phyloP scores from a whole-genome alignment of 345 rosid species.

The Eucalyptus marginata region DNA sequence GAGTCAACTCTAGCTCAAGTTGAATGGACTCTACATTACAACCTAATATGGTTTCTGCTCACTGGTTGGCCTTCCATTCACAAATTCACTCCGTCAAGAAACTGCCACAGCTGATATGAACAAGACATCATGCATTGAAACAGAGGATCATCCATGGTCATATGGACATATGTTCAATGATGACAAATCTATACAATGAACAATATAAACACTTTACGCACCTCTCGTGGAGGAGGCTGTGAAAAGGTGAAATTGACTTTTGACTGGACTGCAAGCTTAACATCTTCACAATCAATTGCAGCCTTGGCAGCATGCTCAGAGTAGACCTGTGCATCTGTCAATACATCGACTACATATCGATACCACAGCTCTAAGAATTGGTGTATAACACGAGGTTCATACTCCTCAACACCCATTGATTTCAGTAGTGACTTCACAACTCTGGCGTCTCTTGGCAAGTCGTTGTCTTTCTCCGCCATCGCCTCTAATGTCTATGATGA shows the following conservation, averaged over 20 bases:
- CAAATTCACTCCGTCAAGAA: not conserved
- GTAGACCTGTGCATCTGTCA: slow-evolving; percentile 84
- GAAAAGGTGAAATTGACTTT: slow-evolving; percentile 89
- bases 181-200: not conserved
- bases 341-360: slow-evolving; percentile 74
- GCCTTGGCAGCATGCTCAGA: slow-evolving; percentile 82
- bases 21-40: not conserved
- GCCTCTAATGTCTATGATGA: not conserved
- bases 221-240: slow-evolving; percentile 96
- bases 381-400: slow-evolving; percentile 87
- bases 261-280: slow-evolving; percentile 85
- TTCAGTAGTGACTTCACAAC: slow-evolving; percentile 75
- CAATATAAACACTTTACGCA: not conserved
- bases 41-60: not conserved
- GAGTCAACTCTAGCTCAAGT: not conserved
- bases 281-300: slow-evolving; percentile 74
- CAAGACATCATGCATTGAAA: not conserved
- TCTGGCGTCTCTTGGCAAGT: slow-evolving; percentile 82
- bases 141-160: not conserved
- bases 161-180: not conserved
- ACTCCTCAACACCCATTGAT: slow-evolving; percentile 91
- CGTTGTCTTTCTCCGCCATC: slow-evolving; percentile 59
- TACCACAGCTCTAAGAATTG: slow-evolving; percentile 93
- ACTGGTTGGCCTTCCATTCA: not conserved
- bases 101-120: not conserved